Evolutionary conservation across 2,329 filamentous ascomycete genomes (phyloP).

Genomic region (Talaromyces islandicus): DNA sequence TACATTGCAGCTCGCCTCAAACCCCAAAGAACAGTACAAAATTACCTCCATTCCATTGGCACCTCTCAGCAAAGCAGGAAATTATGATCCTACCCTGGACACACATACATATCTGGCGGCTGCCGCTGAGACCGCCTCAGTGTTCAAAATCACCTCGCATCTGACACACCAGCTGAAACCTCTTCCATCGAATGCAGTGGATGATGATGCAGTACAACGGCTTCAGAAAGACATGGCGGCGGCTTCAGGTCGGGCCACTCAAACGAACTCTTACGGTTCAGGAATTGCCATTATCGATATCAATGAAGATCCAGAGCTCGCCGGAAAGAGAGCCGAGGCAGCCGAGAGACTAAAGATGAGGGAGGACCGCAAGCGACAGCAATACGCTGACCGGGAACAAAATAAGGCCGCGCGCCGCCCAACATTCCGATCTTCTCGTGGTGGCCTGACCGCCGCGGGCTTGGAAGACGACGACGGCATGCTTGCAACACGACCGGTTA

Average conservation of each 20-base stretch:
- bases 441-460: slow-evolving; percentile 50
- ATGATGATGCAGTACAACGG: slow-evolving; percentile 56
- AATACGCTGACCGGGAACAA: slow-evolving; percentile 50
- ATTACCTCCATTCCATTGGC: slow-evolving; percentile 54
- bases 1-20: slow-evolving; percentile 59
- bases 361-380: slow-evolving; percentile 49
- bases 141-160: slow-evolving; percentile 58
- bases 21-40: slow-evolving; percentile 55
- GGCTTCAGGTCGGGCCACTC: slow-evolving; percentile 46
- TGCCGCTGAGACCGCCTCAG: slow-evolving; percentile 50
- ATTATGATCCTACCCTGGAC: slow-evolving; percentile 52
- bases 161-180: slow-evolving; percentile 56
- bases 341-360: slow-evolving; percentile 54
- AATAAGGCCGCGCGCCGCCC: slow-evolving; percentile 48
- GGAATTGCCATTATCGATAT: slow-evolving; percentile 51
- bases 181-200: slow-evolving; percentile 49
- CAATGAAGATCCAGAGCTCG: slow-evolving; percentile 58
- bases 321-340: slow-evolving; percentile 53
- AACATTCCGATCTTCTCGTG: slow-evolving; percentile 39
- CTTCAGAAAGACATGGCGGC: slow-evolving; percentile 56
- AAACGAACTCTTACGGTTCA: slow-evolving; percentile 44
- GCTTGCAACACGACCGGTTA: slow-evolving; percentile 32
- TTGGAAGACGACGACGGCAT: slow-evolving; percentile 54
- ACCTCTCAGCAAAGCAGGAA: slow-evolving; percentile 46
- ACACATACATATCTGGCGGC: slow-evolving; percentile 60